These are phyloP conservation scores for Phyllachora maydis DNA, from an alignment of 2,329 filamentous ascomycete species.

Conservation along the genomic window DNA sequence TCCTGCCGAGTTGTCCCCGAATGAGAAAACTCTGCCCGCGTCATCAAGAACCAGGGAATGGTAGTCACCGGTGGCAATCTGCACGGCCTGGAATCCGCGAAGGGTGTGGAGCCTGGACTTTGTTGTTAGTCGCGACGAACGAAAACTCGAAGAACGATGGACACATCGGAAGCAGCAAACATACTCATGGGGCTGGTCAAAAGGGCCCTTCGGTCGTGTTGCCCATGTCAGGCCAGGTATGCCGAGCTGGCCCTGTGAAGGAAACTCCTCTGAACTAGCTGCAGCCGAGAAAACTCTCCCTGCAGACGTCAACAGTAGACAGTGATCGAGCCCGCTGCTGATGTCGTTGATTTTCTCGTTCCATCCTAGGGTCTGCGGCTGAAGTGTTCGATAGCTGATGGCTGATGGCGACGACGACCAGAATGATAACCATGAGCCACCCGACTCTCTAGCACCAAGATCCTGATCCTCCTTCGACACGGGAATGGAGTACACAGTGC, in stretches of 20 bases:
- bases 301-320: constrained; percentile 61
- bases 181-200: constrained; percentile 69
- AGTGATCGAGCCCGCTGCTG: constrained; percentile 65
- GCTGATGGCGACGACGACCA: constrained; percentile 38
- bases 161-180: too few species aligned
- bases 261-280: constrained; percentile 57
- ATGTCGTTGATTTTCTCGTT: constrained; percentile 58
- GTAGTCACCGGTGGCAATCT: constrained; percentile 68
- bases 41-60: constrained; percentile 67
- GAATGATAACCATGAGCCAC: constrained; percentile 49
- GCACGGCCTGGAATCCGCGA: constrained; percentile 45
- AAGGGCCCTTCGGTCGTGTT: constrained; percentile 55
- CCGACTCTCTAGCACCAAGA: constrained; percentile 36
- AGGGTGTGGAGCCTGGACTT: constrained; percentile 51
- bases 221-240: constrained; percentile 66
- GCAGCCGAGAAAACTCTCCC: constrained; percentile 84
- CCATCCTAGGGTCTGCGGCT: constrained; percentile 40
- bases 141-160: too few species aligned
- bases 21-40: constrained; percentile 60
- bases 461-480: constrained; percentile 53
- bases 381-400: constrained; percentile 55
- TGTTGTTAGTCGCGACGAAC: too few species aligned
- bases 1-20: constrained; percentile 82
- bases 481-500: constrained; percentile 70
- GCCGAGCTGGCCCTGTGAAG: constrained; percentile 69